These are phyloP conservation scores for Metahyphopichia silvanorum DNA, from an alignment of 805 yeast species.

Conservation along the genomic window DNA sequence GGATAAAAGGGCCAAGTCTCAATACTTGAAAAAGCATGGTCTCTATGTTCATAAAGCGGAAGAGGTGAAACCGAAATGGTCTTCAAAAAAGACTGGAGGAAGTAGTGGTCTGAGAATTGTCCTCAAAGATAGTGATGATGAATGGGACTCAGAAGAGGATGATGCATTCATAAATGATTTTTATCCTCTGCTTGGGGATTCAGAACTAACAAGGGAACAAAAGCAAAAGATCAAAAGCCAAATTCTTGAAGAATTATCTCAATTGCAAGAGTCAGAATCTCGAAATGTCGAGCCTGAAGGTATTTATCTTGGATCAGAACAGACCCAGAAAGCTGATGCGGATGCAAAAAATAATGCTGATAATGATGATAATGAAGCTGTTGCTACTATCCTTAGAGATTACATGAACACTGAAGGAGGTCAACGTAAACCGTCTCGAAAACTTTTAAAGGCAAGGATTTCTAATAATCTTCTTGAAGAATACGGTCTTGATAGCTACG, in stretches of 20 bases:
- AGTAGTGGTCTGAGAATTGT: slow-evolving; percentile 10
- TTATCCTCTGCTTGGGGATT: slow-evolving; percentile 36
- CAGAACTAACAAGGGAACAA: slow-evolving; percentile 29
- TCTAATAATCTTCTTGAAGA: slow-evolving; percentile 34
- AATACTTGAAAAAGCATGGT: slow-evolving; percentile 41
- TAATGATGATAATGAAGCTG: background rate
- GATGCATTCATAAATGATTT: slow-evolving; percentile 37
- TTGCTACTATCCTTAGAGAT: slow-evolving; percentile 15
- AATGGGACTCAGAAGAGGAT: slow-evolving; percentile 41
- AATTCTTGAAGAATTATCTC: slow-evolving; percentile 22
- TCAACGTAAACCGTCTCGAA: slow-evolving; percentile 20
- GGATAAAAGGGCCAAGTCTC: slow-evolving; percentile 40
- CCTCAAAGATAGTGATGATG: slow-evolving; percentile 30
- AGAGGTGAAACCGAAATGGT: slow-evolving; percentile 23
- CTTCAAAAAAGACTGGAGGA: slow-evolving; percentile 25
- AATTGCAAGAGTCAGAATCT: slow-evolving; percentile 8
- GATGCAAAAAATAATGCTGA: background rate
- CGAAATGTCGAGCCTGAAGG: slow-evolving; percentile 23
- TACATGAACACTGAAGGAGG: slow-evolving; percentile 16
- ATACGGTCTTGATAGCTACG: slow-evolving; percentile 33
- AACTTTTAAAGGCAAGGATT: slow-evolving; percentile 25
- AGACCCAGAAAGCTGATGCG: background rate
- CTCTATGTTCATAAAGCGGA: slow-evolving; percentile 12
- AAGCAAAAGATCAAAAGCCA: slow-evolving; percentile 34
- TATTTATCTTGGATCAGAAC: slow-evolving; percentile 32